Conservation (phyloP, 352 stramenopile genomes). For the Phytopythium delawarense region DNA sequence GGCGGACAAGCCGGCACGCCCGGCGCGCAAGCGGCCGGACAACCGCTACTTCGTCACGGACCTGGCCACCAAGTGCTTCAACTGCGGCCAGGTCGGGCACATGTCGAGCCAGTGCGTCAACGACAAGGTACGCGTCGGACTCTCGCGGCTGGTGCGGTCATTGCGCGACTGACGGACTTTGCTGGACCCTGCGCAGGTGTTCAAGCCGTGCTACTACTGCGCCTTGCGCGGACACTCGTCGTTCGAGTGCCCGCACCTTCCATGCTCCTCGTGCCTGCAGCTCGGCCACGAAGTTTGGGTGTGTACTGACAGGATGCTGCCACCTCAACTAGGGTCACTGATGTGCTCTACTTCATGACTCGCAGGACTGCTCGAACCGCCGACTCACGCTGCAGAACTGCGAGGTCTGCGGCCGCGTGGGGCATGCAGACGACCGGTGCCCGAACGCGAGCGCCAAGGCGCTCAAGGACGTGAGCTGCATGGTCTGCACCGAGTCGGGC, state of each 20-base stretch:
- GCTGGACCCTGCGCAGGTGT: slow-evolving; percentile 21
- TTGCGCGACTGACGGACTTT: background rate
- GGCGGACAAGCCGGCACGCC: slow-evolving; percentile 8
- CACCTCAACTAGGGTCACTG: background rate
- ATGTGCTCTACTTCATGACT: background rate
- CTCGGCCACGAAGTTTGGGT: slow-evolving; percentile 63
- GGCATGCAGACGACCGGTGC: slow-evolving; percentile 44
- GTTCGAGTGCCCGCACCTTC: slow-evolving; percentile 62
- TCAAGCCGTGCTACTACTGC: slow-evolving; percentile 79
- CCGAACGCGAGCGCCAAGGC: slow-evolving; percentile 20
- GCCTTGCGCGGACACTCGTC: slow-evolving; percentile 66
- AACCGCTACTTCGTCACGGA: slow-evolving; percentile 82
- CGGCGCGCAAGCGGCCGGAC: slow-evolving; percentile 42
- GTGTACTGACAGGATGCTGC: slow-evolving; percentile 2
- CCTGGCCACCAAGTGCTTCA: slow-evolving; percentile 81
- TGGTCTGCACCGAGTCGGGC: slow-evolving; percentile 61
- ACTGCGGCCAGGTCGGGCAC: slow-evolving; percentile 77
- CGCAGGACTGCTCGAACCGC: slow-evolving; percentile 54
- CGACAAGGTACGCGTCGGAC: slow-evolving; percentile 24
- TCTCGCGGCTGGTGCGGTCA: background rate
- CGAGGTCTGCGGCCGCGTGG: slow-evolving; percentile 45
- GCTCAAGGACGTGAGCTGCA: slow-evolving; percentile 45
- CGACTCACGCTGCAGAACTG: slow-evolving; percentile 38
- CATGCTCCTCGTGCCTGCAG: slow-evolving; percentile 62
- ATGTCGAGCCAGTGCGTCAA: slow-evolving; percentile 77